These are phyloP conservation scores for Anthracocystis setariae DNA, from an alignment of 1,284 basidiomycete species.

Conservation along the genomic window DNA sequence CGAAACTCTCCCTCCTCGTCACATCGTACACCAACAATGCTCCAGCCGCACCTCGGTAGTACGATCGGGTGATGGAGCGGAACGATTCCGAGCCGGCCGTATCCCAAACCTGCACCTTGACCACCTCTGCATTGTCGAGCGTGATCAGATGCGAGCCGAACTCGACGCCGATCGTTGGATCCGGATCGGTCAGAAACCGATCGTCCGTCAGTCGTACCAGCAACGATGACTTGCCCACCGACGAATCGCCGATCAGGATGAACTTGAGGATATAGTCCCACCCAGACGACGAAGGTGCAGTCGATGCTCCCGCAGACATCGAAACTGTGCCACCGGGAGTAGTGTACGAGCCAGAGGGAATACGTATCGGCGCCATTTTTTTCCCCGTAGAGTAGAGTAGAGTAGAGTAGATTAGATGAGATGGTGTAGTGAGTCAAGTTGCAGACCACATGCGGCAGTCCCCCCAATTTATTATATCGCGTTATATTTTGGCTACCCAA, in stretches of 20 bases:
- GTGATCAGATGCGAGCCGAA: slow-evolving; percentile 62
- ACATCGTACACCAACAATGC: slow-evolving; percentile 64
- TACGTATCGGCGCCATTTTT: slow-evolving; percentile 44
- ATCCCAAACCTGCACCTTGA: slow-evolving; percentile 67
- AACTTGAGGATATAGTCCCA: slow-evolving; percentile 67
- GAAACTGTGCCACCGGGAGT: too few relatives aligned
- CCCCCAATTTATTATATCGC: too few relatives aligned
- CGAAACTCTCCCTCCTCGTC: slow-evolving; percentile 54
- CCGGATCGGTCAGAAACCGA: slow-evolving; percentile 59
- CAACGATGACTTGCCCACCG: slow-evolving; percentile 64
- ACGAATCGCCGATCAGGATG: slow-evolving; percentile 64
- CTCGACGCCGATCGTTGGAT: slow-evolving; percentile 66
- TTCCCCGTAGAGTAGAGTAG: too few relatives aligned
- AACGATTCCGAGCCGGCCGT: slow-evolving; percentile 64
- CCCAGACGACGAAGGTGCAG: slow-evolving; percentile 30
- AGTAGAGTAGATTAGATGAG: too few relatives aligned
- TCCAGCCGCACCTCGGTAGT: slow-evolving; percentile 65
- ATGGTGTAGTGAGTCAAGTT: too few relatives aligned
- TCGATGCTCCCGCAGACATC: slow-evolving; percentile 16
- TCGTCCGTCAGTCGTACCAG: slow-evolving; percentile 64
- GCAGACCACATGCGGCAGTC: too few relatives aligned
- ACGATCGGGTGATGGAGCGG: slow-evolving; percentile 57
- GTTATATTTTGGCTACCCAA: too few relatives aligned
- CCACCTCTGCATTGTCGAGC: slow-evolving; percentile 58
- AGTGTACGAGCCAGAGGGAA: slow-evolving; percentile 28